These are phyloP conservation scores for Pholiota conissans DNA, from an alignment of 768 basidiomycete genomes.

Conservation along the genomic window DNA sequence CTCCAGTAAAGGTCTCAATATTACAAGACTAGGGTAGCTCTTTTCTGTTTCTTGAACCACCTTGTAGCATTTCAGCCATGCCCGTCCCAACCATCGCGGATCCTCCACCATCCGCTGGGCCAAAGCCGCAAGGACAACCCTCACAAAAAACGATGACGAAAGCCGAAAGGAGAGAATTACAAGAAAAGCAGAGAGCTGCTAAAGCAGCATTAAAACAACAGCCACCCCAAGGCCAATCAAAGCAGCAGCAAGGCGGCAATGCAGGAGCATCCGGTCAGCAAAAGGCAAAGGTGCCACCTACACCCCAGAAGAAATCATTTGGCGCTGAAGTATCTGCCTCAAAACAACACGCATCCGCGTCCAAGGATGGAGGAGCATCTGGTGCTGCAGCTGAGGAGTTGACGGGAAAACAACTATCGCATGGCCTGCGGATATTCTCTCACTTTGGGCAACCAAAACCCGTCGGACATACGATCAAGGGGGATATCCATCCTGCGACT, in stretches of 20 bases:
- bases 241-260: slow-evolving; percentile 18
- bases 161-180: slow-evolving; percentile 76
- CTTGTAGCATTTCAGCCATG: slow-evolving; percentile 27
- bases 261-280: slow-evolving; percentile 20
- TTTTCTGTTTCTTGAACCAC: too few species aligned
- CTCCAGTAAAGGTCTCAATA: too few species aligned
- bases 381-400: slow-evolving; percentile 29
- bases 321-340: slow-evolving; percentile 25
- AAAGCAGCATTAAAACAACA: slow-evolving; percentile 51
- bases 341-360: slow-evolving; percentile 20
- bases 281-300: slow-evolving; percentile 29
- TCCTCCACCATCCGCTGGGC: slow-evolving; percentile 15
- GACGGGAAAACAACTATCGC: slow-evolving; percentile 45
- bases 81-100: slow-evolving; percentile 32
- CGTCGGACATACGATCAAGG: slow-evolving; percentile 56
- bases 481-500: slow-evolving; percentile 89
- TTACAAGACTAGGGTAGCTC: too few species aligned
- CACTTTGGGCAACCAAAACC: slow-evolving; percentile 81
- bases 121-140: slow-evolving; percentile 31
- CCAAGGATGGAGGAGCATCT: slow-evolving; percentile 26
- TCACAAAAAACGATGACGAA: slow-evolving; percentile 78
- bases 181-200: slow-evolving; percentile 80
- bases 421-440: slow-evolving; percentile 80
- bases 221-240: slow-evolving; percentile 20
- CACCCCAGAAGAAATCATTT: slow-evolving; percentile 33